phyloP scores from a whole-genome alignment of 2,329 filamentous ascomycete species.

The Fusarium secorum region DNA sequence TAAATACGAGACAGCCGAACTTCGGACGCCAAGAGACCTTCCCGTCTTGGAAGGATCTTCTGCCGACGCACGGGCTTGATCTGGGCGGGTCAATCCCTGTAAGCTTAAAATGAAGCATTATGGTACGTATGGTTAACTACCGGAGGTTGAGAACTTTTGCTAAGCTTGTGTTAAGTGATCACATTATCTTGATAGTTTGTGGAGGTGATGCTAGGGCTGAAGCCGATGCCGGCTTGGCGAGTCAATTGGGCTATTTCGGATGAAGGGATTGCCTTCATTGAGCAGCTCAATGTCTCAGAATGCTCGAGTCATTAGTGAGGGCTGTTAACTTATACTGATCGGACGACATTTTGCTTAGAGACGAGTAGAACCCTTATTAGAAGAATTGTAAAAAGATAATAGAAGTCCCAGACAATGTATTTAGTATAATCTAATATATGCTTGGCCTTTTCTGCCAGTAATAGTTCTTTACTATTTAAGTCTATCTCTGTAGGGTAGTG shows the following conservation, averaged over 20 bases:
- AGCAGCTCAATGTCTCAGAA: rapidly evolving
- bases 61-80: background rate
- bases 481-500: background rate
- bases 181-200: background rate
- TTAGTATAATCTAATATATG: rapidly evolving
- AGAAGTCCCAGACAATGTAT: rapidly evolving
- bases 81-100: background rate
- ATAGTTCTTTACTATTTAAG: rapidly evolving
- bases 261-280: rapidly evolving
- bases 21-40: background rate
- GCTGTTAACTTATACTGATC: too few species aligned
- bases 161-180: background rate
- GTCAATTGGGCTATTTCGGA: rapidly evolving
- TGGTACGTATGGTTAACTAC: background rate
- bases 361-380: too few species aligned
- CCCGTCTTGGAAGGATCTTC: background rate
- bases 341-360: too few species aligned
- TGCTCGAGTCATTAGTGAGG: background rate
- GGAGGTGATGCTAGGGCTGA: background rate
- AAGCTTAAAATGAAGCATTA: background rate
- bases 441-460: rapidly evolving
- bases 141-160: background rate
- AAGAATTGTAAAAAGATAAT: too few species aligned
- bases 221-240: background rate
- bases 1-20: background rate